These are phyloP conservation scores for Solanum bulbocastanum DNA, from an alignment of 257 asterid genomes.

Conservation along the genomic window DNA sequence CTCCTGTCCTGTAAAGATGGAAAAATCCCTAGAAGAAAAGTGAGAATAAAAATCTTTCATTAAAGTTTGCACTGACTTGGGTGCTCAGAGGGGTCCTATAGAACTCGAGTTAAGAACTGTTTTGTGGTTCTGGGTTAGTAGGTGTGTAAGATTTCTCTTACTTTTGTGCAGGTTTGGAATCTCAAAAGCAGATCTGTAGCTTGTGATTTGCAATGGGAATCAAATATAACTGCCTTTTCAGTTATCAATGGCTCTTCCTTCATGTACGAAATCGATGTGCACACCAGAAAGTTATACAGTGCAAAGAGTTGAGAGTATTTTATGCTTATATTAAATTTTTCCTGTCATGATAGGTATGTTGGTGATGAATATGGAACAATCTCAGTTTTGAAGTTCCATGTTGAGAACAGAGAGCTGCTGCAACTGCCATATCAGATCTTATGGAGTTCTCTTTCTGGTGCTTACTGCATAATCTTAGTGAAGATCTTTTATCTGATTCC, in stretches of 20 bases:
- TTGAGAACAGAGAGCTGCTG: constrained; percentile 39
- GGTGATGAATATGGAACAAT: constrained; percentile 79
- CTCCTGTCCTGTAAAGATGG: neutral
- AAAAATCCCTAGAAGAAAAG: neutral
- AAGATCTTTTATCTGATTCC: neutral
- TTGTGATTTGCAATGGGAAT: constrained; percentile 70
- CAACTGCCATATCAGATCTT: constrained; percentile 56
- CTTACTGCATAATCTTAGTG: neutral
- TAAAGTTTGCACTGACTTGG: neutral
- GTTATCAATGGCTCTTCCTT: constrained; percentile 65
- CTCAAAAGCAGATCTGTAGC: constrained; percentile 55
- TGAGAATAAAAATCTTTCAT: neutral
- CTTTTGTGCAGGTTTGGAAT: constrained; percentile 67
- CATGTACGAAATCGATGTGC: constrained; percentile 48
- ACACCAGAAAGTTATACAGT: neutral
- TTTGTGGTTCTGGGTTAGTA: neutral
- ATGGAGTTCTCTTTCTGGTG: constrained; percentile 57
- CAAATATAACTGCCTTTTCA: constrained; percentile 82
- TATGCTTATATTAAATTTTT: neutral
- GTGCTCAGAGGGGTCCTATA: neutral
- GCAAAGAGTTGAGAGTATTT: neutral
- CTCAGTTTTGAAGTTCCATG: constrained; percentile 57
- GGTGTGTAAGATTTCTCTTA: neutral
- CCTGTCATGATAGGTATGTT: constrained; percentile 45
- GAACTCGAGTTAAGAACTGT: neutral